A percentile compares a stretch with the other conserved stretches of the same genome.
These are phyloP conservation scores for Aspergillus pseudotamarii DNA, from an alignment of 2,329 filamentous ascomycete genomes.

Conservation along the genomic window DNA sequence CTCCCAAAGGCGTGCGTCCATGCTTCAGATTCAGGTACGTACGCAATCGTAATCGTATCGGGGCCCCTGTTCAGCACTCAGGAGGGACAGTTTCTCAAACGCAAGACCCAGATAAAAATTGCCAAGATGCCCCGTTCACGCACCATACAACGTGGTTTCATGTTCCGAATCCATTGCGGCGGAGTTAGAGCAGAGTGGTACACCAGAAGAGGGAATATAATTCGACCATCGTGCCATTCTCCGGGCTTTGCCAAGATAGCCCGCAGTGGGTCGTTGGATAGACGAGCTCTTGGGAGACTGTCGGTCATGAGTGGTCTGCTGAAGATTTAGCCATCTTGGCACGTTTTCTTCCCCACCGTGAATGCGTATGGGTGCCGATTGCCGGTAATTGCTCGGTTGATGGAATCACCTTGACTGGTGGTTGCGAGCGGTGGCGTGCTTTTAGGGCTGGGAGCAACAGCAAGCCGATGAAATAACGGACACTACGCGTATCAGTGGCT, in stretches of 20 bases:
- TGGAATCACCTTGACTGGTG: background rate
- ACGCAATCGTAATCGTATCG: background rate
- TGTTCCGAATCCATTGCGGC: background rate
- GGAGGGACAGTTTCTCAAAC: background rate
- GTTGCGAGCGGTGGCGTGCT: background rate
- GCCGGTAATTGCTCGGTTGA: background rate
- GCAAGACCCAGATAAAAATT: conserved; percentile 2
- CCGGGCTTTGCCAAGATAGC: background rate
- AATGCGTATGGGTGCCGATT: background rate
- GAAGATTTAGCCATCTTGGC: background rate
- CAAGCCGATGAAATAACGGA: background rate
- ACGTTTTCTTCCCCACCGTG: background rate
- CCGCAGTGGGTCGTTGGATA: background rate
- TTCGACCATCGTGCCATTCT: background rate
- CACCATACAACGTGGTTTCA: conserved; percentile 5
- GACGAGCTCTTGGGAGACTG: background rate
- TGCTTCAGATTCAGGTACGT: background rate
- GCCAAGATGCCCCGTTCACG: conserved; percentile 6
- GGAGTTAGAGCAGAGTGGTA: background rate
- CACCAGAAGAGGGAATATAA: background rate
- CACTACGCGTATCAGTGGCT: background rate
- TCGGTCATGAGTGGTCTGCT: background rate
- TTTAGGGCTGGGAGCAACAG: background rate
- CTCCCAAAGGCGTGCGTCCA: background rate
- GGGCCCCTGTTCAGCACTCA: background rate